Evolutionary conservation across 805 yeast genomes (phyloP), one percentile per base, ranked within the genome.

Genomic region (Debaryomyces castellii): DNA sequence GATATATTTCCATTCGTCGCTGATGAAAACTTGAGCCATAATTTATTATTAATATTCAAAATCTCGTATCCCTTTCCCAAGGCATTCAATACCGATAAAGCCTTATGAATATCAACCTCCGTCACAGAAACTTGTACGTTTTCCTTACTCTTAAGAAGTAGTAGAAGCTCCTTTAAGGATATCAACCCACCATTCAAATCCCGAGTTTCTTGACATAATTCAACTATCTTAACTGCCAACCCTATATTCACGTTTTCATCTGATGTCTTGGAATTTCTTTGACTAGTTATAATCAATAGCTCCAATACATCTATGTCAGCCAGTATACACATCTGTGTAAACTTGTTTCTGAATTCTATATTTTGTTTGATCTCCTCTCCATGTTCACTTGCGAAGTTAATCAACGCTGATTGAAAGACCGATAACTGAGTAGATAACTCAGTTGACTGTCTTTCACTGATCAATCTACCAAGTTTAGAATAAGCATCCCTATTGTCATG

Each of bases 221-320:
- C 96, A 11, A 90, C 84, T 12, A 90, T 71, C 46, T 84, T 78
- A 11, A 89, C 85, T 2, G 89, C 81, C 16, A 92, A 64, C 33
- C 85, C 89, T 48, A 82, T 79, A 50, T 76, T 75, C 53, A 78
- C 85, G 54, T 85, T 90, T 5, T 70, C 71, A 8, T 60, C 59
- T 32, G 64, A 70, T 12, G 56, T 59, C 17, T 69, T 25, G 25
- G 59, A 57, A 12, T 58, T 51, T 40, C 57, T 62, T 11, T 76
- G 58, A 59, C 68, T 51, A n/a, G 58, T 55, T 47, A 51, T 51
- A 5, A 64, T 51, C 43, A 58, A 41, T 30, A 70, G 58, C 44
- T 71, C 76, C 24, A 91, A 62, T 0, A 96, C 94, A 60, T 91
- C 97, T 16, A 90, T 83, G 1, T 97, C 97, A 23, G 90, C 83